phyloP scores from a whole-genome alignment of 1,284 basidiomycete species.

The Trichosporon sp. region DNA sequence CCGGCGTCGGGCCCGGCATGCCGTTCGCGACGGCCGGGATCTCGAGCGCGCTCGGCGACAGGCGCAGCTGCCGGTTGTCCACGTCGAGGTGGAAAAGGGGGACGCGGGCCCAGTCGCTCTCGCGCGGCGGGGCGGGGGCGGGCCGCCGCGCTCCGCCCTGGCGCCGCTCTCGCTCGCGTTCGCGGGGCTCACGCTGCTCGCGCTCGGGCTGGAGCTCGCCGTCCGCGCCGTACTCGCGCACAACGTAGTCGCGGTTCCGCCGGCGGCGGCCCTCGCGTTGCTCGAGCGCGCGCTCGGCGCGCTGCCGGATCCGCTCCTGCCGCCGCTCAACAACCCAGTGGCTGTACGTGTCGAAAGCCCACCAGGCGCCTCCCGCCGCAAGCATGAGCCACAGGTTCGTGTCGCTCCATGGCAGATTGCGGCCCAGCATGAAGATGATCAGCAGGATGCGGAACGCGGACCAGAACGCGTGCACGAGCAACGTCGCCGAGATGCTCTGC shows the following conservation, averaged over 20 bases:
- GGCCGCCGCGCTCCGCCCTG: neutral
- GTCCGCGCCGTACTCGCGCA: neutral
- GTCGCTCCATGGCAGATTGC: slow-evolving; percentile 37
- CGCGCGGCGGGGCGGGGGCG: neutral
- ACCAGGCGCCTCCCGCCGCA: slow-evolving; percentile 31
- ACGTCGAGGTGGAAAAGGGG: slow-evolving; percentile 26
- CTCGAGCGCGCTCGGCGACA: slow-evolving; percentile 20
- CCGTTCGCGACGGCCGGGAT: neutral
- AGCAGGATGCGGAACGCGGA: slow-evolving; percentile 28
- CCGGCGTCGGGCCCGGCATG: neutral
- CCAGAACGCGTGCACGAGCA: slow-evolving; percentile 33
- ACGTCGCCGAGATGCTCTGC: slow-evolving; percentile 18
- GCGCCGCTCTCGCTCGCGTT: neutral
- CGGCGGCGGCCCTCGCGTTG: neutral
- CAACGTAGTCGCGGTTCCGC: neutral
- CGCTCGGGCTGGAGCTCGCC: neutral
- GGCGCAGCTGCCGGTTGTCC: slow-evolving; percentile 30
- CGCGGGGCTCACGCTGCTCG: neutral
- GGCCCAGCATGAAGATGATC: slow-evolving; percentile 42
- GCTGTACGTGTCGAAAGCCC: slow-evolving; percentile 30
- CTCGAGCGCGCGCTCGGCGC: neutral
- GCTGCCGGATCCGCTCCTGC: neutral
- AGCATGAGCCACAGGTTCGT: slow-evolving; percentile 34
- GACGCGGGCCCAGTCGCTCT: neutral
- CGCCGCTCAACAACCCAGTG: slow-evolving; percentile 13